These are phyloP conservation scores for Stemphylium beticola DNA, from an alignment of 2,329 filamentous ascomycete genomes.

Conservation along the genomic window DNA sequence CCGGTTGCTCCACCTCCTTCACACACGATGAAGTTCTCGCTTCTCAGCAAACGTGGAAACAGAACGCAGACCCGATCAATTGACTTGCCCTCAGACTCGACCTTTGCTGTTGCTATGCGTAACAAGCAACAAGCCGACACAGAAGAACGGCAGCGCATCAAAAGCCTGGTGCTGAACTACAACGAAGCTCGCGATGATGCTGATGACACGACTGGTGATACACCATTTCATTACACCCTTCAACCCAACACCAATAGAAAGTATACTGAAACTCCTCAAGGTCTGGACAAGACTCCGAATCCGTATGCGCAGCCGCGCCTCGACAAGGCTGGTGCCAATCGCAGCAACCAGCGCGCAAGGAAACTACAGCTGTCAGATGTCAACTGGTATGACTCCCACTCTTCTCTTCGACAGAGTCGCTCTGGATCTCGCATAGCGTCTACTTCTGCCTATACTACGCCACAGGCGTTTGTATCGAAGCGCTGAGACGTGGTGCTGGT, in stretches of 20 bases:
- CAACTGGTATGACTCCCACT: conserved; percentile 76
- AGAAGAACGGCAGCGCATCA: conserved; percentile 98
- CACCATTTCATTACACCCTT: conserved; percentile 51
- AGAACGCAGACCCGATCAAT: conserved; percentile 94
- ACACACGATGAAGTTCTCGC: conserved; percentile 90
- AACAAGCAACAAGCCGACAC: conserved; percentile 92
- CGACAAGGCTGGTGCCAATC: conserved; percentile 67
- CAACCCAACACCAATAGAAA: conserved; percentile 58
- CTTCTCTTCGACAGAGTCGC: conserved; percentile 23
- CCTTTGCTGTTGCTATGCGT: conserved; percentile 94
- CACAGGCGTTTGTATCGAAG: conserved; percentile 15
- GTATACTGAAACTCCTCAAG: conserved; percentile 45
- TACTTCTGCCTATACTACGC: conserved; percentile 2
- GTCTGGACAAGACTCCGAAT: conserved; percentile 50
- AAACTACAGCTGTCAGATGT: conserved; percentile 96
- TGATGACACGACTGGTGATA: conserved; percentile 72
- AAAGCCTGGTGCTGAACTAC: conserved; percentile 95
- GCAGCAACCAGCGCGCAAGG: conserved; percentile 79
- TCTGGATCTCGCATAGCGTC: conserved; percentile 12
- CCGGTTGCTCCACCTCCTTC: conserved; percentile 44
- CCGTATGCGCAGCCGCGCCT: conserved; percentile 54
- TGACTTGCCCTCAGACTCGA: conserved; percentile 87
- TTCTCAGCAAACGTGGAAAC: conserved; percentile 95
- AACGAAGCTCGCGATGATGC: conserved; percentile 79
- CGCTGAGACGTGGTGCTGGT: conserved; percentile 12